Evolutionary conservation across 2,329 filamentous ascomycete species (phyloP).

Genomic region (Colletotrichum sp.): DNA sequence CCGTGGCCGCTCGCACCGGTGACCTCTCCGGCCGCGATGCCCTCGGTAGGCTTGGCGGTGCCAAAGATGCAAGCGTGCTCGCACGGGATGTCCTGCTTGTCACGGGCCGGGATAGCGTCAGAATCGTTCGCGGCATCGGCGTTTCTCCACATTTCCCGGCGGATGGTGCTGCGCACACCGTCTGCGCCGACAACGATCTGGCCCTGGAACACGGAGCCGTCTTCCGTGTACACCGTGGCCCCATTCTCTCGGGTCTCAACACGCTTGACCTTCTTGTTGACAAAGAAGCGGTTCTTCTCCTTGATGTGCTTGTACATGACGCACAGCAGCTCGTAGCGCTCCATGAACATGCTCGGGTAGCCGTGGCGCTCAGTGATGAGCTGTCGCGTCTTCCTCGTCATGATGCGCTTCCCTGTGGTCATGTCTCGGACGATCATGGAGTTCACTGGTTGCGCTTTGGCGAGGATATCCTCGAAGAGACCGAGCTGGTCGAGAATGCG

Average conservation of each 20-base stretch:
- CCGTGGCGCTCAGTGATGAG: slow-evolving; percentile 24
- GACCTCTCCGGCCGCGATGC: background rate
- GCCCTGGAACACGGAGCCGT: slow-evolving; percentile 32
- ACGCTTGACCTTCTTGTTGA: slow-evolving; percentile 18
- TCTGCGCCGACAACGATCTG: slow-evolving; percentile 43
- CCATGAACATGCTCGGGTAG: slow-evolving; percentile 37
- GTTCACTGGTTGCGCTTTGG: background rate
- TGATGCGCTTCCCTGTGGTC: slow-evolving; percentile 3
- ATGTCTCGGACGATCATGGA: background rate
- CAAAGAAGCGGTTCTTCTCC: slow-evolving; percentile 27
- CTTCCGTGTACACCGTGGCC: slow-evolving; percentile 32
- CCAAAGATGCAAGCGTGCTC: slow-evolving; percentile 18
- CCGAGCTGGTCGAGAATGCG: slow-evolving; percentile 57
- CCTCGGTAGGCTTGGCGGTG: slow-evolving; percentile 1
- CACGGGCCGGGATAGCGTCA: background rate
- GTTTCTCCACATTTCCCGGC: slow-evolving; percentile 31
- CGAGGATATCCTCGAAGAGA: slow-evolving; percentile 24
- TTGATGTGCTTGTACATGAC: slow-evolving; percentile 35
- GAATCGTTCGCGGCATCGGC: slow-evolving; percentile 8
- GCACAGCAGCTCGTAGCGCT: slow-evolving; percentile 37
- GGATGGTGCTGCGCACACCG: slow-evolving; percentile 41
- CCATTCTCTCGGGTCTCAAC: slow-evolving; percentile 6
- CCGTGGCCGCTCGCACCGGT: background rate
- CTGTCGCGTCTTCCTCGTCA: background rate
- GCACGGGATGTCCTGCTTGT: background rate